Base-by-base conservation (phyloP, 345 rosid genomes). In the Kernera saxatilis region DNA sequence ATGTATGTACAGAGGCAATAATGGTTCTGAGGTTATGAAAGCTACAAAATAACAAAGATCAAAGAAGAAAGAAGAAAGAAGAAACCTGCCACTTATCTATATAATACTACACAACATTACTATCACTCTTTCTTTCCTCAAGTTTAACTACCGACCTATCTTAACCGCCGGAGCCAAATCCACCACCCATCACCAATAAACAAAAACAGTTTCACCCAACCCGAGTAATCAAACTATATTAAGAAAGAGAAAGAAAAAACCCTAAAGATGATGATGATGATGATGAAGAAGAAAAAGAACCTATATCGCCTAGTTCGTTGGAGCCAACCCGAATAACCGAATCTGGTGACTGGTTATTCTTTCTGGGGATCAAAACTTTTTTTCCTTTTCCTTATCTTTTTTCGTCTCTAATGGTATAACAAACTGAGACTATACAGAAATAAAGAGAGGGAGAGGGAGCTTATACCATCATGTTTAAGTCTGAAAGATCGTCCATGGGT, bases 401-500 rank as follows among this genome's bases (percentile, higher is more conserved):
- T 78, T 78, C 74, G 86, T 79, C 84, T 46, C 64, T 74, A 87
- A 82, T 82, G 77, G 91, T 94, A 84, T 86, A 91, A 86, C 82
- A 77, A 87, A 82, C 82, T n/a, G 88, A 80, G 86, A 83, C 90
- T 91, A 82, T 88, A 88, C 92, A 82, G 81, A 84, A 74, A 71
- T 70, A 76, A 78, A 71, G 69, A 40, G 51, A 30, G 52, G 33
- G 63, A 37, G 43, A 58, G 51, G 46, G 69, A 49, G 75, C 75
- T 83, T 83, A 94, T 80, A 94, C 92, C 96, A 89, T 91, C 99
- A 91, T 88, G 78, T 91, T 85, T 60, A 94, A 78, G 84, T 94
- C 98, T 49, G 97, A 82, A 76, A 94, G 94, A 77, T 94, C 99
- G 75, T 94, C 99, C 99, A 89, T 91, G 40, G 99, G 99, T 78